Evolutionary conservation across 495 filamentous ascomycete genomes (phyloP).

Genomic region (Melanomma pulvis-pyrius): DNA sequence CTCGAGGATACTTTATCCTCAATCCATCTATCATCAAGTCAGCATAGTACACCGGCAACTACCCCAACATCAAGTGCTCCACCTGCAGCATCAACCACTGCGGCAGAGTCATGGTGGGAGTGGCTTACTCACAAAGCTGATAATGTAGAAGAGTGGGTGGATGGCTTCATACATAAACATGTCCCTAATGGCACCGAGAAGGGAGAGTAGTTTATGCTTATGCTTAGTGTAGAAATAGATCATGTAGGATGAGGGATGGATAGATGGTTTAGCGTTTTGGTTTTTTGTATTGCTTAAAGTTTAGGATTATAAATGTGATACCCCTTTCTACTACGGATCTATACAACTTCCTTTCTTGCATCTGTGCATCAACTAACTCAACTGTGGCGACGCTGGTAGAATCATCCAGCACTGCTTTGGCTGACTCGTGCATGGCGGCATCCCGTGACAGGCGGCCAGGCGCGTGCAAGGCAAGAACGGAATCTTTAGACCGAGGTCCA

Average conservation of each 20-base stretch:
- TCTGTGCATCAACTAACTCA: neutral
- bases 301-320: neutral
- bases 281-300: neutral
- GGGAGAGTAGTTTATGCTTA: neutral
- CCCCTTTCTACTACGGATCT: neutral
- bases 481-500: constrained; percentile 2
- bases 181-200: constrained; percentile 1
- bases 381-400: neutral
- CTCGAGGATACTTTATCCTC: constrained; percentile 15
- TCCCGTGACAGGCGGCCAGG: neutral
- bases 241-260: neutral
- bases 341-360: neutral
- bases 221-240: neutral
- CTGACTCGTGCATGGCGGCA: constrained; percentile 3
- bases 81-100: constrained; percentile 18
- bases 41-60: neutral
- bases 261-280: neutral
- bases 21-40: neutral
- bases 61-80: constrained; percentile 26
- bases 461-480: neutral
- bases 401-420: neutral
- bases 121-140: constrained; percentile 36
- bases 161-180: constrained; percentile 29
- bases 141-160: constrained; percentile 35
- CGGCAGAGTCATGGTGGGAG: constrained; percentile 34